A percentile compares a stretch with the other conserved stretches of the same genome.
Evolutionary conservation across 768 basidiomycete genomes (phyloP).

Genomic region (Leccinum truebloodii): DNA sequence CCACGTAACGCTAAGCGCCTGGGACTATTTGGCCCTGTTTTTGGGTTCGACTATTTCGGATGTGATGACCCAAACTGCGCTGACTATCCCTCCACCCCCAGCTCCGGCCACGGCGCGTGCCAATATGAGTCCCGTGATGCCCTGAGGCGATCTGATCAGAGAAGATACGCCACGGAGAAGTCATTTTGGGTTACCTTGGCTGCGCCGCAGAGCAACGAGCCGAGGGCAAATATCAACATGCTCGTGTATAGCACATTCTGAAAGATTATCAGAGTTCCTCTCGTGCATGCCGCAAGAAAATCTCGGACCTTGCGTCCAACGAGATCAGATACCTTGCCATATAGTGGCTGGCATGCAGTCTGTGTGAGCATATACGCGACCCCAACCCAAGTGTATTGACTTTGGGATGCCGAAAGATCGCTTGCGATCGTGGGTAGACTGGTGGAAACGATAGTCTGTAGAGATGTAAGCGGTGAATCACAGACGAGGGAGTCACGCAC

Average conservation of each 20-base stretch:
- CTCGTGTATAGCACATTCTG: constrained; percentile 72
- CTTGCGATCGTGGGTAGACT: constrained; percentile 78
- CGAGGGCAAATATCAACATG: constrained; percentile 72
- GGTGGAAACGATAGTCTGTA: constrained; percentile 75
- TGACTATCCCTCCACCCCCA: constrained; percentile 87
- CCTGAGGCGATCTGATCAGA: constrained; percentile 29
- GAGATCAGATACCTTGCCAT: constrained; percentile 78
- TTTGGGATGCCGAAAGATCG: constrained; percentile 64
- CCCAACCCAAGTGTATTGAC: constrained; percentile 84
- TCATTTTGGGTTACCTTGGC: constrained; percentile 53
- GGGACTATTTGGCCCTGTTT: constrained; percentile 79
- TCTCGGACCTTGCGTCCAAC: constrained; percentile 70
- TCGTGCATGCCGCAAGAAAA: constrained; percentile 8
- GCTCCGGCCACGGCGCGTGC: constrained; percentile 69
- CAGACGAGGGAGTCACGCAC: constrained; percentile 42
- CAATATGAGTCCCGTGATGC: constrained; percentile 62
- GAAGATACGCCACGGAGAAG: constrained; percentile 17
- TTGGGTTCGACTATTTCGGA: constrained; percentile 77
- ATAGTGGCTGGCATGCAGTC: constrained; percentile 82
- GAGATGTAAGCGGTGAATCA: constrained; percentile 9
- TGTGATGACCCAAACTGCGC: constrained; percentile 84
- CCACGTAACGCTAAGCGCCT: constrained; percentile 84
- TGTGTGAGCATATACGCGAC: constrained; percentile 86
- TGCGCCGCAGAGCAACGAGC: constrained; percentile 77
- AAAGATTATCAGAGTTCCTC: constrained; percentile 4